A percentile compares a stretch with the other conserved stretches of the same genome.
phyloP scores from a whole-genome alignment of 2,329 filamentous ascomycete genomes.

The Fusarium bulbicola region DNA sequence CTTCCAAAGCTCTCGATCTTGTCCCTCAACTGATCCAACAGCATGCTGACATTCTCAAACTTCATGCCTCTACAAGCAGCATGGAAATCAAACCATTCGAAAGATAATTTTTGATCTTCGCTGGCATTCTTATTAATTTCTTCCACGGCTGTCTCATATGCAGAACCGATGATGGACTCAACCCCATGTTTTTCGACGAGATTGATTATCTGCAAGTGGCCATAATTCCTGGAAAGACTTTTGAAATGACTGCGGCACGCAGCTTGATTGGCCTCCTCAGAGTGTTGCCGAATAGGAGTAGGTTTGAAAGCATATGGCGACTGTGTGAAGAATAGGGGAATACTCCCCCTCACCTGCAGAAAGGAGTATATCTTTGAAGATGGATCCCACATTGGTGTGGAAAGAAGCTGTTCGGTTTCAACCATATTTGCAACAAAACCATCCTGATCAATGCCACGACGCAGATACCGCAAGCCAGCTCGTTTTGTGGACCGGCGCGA shows the following conservation, averaged over 20 bases:
- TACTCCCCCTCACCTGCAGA: conserved; percentile 87
- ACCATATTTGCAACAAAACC: conserved; percentile 90
- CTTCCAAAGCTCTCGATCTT: conserved; percentile 78
- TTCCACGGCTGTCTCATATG: conserved; percentile 76
- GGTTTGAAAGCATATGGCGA: conserved; percentile 94
- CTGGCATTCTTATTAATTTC: conserved; percentile 71
- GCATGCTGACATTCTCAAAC: conserved; percentile 89
- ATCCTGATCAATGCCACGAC: conserved; percentile 89
- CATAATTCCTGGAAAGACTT: conserved; percentile 74
- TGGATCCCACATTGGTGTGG: conserved; percentile 71
- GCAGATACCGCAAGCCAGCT: conserved; percentile 88
- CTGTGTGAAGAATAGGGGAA: conserved; percentile 95
- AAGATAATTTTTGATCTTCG: conserved; percentile 56
- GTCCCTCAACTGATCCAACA: conserved; percentile 75
- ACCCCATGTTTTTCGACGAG: conserved; percentile 89
- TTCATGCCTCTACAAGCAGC: conserved; percentile 93
- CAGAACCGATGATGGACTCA: conserved; percentile 80
- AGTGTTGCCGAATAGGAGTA: conserved; percentile 82
- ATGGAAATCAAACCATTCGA: conserved; percentile 99
- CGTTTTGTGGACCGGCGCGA: conserved; percentile 89
- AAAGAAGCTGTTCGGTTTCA: conserved; percentile 94
- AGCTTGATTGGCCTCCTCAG: conserved; percentile 76
- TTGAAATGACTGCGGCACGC: conserved; percentile 85
- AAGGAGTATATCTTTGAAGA: conserved; percentile 79
- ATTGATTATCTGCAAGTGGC: conserved; percentile 79